Base-by-base conservation (phyloP, 2,329 filamentous ascomycete genomes). In the Fusarium acutatum region DNA sequence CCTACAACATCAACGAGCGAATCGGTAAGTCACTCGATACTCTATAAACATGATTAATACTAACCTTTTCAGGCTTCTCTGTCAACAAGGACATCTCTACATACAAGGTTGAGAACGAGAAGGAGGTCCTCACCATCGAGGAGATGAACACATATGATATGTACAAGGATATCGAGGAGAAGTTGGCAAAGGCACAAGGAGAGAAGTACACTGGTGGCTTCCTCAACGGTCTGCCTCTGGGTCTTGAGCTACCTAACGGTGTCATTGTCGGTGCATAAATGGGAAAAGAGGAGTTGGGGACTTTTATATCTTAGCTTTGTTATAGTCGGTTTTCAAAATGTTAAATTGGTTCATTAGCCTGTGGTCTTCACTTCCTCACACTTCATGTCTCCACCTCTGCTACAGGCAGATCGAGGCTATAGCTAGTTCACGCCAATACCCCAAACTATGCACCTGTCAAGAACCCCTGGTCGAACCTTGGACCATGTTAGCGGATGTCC, bases 101-200 rank as follows among this genome's bases (percentile, higher is more conserved):
- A 1, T 92, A 92, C 80, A 89, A 89, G 76, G 90, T 92, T 1
- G 86, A 88, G 70, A 87, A 92, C 58, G 86, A 90, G 74, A 87
- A 84, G 72, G 85, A 88, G 52, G 90, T 91, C 70, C 77, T 93
- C 37, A 92, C 91, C 0, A 92, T 93, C 56, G 89, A 92, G 71
- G 90, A 93, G 79, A 92, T 93, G 90, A 92, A 93, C 67, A 83
- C 84, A 20, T 90, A 91, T 70, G 87, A 91, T 74, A 89, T 91
- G 87, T 85, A 88, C 75, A 83, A 83, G 60, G 88, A 90, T 67
- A 80, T 89, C 14, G 86, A 88, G 61, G 85, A 89, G 78, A 82
- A 82, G 67, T 72, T 88, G 22, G 84, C 84, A 1, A 66, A 72
- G 54, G 77, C 72, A 44, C 72, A 78, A 22, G 82, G 83, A 3